Base-by-base conservation (phyloP, 495 filamentous ascomycete species). In the Daldinia loculata region DNA sequence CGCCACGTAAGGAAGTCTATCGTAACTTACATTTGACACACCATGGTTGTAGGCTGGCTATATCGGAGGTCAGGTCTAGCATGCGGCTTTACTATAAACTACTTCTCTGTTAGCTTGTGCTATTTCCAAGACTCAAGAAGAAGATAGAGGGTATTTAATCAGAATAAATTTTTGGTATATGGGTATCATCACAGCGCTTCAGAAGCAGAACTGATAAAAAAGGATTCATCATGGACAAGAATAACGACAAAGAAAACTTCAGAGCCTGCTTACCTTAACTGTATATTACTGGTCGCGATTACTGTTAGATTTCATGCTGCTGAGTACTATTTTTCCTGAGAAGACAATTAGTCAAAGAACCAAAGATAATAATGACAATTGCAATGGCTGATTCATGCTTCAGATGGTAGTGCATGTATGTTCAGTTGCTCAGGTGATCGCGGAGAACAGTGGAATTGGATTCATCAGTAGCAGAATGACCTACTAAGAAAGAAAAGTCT, bases 391-490 rank as follows among this genome's bases (percentile, higher is more conserved):
- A 62, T 62, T 74, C 59, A 67, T 67, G 61, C 71, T 76, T 98
- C 95, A 98, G 95, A 97, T 97, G 95, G 95, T 98, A 91, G 90
- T 98, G 95, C 95, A 98, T 98, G 94, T 96, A 82, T 90, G 91
- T 95, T 92, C 90, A 83, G 84, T 84, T 92, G 93, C 91, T 94
- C 95, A 94, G 89, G 87, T 83, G 80, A 86, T 97, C 90, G 87
- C 94, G 78, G 62, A 61, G 80, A 84, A 83, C 82, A 72, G 81
- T 84, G 81, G 79, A 70, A 74, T 70, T 69, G 34, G 48, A 34
- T 61, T 77, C 75, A 77, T 77, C 75, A 77, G 57, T 76, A 77
- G 75, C 75, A 52, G 68, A 17, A 36, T 14, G 9, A 56, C 27
- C 29, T 39, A 29, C 7, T 22, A 45, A 41, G 61, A 50, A 56